Evolutionary conservation across 2,329 filamentous ascomycete species (phyloP).

Genomic region (Monosporascus sp.): DNA sequence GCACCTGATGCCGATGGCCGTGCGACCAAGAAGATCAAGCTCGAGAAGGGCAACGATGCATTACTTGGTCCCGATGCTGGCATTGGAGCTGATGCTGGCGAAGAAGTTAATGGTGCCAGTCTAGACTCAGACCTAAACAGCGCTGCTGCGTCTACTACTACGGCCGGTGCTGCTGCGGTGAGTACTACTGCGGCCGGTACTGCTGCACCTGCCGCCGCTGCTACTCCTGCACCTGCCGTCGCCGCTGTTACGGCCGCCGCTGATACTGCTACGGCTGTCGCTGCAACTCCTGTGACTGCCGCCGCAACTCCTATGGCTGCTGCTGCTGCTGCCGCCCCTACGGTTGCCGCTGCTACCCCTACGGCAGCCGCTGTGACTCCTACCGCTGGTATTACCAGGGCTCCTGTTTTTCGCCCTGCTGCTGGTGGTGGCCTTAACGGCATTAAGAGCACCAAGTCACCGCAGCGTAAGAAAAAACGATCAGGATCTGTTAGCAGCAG

Average conservation of each 20-base stretch:
- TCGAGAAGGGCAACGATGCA: constrained; percentile 11
- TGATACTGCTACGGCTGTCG: not conserved
- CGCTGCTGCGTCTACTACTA: not conserved
- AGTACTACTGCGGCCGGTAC: not conserved
- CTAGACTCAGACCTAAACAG: too few relatives aligned
- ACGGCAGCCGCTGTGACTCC: not conserved
- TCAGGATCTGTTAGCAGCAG: constrained; percentile 25
- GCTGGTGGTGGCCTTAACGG: not conserved
- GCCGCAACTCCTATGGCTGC: not conserved
- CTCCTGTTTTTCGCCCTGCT: not conserved
- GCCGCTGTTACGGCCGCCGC: not conserved
- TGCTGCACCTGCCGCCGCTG: not conserved
- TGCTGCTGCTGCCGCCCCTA: not conserved
- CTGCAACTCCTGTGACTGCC: not conserved
- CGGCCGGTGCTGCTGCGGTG: not conserved
- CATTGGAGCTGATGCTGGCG: not conserved
- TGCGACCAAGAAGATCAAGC: constrained; percentile 24
- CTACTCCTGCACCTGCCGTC: not conserved
- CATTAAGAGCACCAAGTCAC: constrained; percentile 6
- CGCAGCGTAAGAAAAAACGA: constrained; percentile 17
- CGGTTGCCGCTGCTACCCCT: not conserved
- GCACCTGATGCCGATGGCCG: constrained; percentile 17
- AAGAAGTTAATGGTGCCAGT: not conserved
- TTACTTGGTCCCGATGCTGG: not conserved
- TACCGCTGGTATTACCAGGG: not conserved